Percentiles rank a stretch among this genome's conserved stretches.
phyloP scores from a whole-genome alignment of 768 basidiomycete species.

The Naematelia aurantialba region DNA sequence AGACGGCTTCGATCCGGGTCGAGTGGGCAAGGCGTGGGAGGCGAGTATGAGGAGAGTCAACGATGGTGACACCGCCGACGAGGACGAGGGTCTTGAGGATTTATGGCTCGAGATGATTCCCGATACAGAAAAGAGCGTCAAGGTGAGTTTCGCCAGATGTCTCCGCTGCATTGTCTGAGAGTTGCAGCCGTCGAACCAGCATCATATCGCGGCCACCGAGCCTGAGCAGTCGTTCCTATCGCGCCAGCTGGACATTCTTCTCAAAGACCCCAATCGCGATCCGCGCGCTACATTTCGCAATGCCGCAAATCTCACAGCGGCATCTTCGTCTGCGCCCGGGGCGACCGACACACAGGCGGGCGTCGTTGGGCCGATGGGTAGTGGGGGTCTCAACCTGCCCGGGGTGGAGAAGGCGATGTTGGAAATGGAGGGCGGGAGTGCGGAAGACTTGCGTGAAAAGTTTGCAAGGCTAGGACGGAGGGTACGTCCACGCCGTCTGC shows the following conservation, averaged over 20 bases:
- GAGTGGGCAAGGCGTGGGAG: conserved; percentile 37
- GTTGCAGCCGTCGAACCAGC: conserved; percentile 31
- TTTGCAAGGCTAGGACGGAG: conserved; percentile 40
- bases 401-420: conserved; percentile 80
- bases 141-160: conserved; percentile 55
- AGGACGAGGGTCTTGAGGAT: conserved; percentile 64
- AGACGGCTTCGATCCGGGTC: conserved; percentile 79
- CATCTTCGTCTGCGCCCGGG: background rate
- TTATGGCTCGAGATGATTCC: conserved; percentile 66
- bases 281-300: conserved; percentile 79
- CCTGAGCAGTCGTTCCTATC: conserved; percentile 88
- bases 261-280: conserved; percentile 84
- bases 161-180: background rate
- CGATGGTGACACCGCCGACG: conserved; percentile 61
- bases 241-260: conserved; percentile 85
- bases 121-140: conserved; percentile 64
- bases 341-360: conserved; percentile 52
- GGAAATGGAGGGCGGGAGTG: conserved; percentile 68
- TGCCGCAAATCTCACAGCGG: conserved; percentile 2
- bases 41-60: conserved; percentile 38
- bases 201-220: conserved; percentile 65
- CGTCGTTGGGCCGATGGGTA: conserved; percentile 88
- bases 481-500: conserved; percentile 15
- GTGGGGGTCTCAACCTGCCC: conserved; percentile 77
- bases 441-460: conserved; percentile 41